phyloP scores from a whole-genome alignment of 176 grass and related monocot species.

The Triticum monococcum region DNA sequence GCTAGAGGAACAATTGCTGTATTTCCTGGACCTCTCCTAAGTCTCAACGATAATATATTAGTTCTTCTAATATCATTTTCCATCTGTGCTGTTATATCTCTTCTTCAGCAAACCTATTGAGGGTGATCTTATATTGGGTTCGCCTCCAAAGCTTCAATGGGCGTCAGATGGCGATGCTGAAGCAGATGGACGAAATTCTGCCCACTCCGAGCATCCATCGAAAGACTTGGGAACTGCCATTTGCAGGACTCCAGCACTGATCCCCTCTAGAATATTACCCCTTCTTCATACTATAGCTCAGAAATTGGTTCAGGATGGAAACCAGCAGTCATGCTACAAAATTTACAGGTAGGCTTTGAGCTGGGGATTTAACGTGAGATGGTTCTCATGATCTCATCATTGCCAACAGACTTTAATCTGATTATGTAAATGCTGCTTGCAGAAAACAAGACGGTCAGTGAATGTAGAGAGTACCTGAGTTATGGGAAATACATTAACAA shows the following conservation, averaged over 20 bases:
- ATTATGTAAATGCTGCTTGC: slow-evolving; percentile 32
- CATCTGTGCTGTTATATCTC: slow-evolving; percentile 13
- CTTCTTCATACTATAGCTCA: slow-evolving; percentile 75
- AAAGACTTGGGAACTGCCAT: slow-evolving; percentile 72
- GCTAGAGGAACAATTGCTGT: neutral
- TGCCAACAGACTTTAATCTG: slow-evolving; percentile 2
- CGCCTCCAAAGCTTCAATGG: slow-evolving; percentile 43
- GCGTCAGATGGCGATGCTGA: slow-evolving; percentile 32
- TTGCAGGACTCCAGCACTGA: slow-evolving; percentile 71
- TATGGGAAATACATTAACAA: slow-evolving; percentile 23
- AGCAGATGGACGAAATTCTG: slow-evolving; percentile 20
- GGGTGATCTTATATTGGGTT: slow-evolving; percentile 45
- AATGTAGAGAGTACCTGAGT: slow-evolving; percentile 21
- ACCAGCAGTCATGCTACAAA: slow-evolving; percentile 60
- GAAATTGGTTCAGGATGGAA: slow-evolving; percentile 81
- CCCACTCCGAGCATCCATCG: slow-evolving; percentile 47
- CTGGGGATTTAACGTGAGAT: neutral
- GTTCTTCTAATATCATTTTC: neutral
- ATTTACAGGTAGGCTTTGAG: slow-evolving; percentile 23
- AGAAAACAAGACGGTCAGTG: slow-evolving; percentile 27
- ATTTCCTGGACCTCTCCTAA: neutral
- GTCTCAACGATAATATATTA: neutral
- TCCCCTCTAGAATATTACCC: slow-evolving; percentile 75
- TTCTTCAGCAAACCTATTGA: slow-evolving; percentile 79
- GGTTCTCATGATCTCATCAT: slow-evolving; percentile 16